Base-by-base conservation (phyloP, 2,329 filamentous ascomycete species). In the Fusarium nelsonii region DNA sequence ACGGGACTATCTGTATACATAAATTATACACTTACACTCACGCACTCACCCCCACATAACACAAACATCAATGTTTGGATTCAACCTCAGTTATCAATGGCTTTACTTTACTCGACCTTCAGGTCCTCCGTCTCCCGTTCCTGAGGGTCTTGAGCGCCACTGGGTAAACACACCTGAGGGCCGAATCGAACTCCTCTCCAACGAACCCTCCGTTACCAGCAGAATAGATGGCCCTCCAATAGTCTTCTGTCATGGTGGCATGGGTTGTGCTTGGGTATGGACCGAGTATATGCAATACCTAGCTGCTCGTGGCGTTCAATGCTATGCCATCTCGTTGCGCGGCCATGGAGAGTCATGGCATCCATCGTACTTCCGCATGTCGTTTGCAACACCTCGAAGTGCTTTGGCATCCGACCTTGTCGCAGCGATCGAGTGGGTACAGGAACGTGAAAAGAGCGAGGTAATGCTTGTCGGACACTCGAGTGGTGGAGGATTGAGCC, bases 161-260 rank as follows among this genome's bases (percentile, higher is more conserved):
- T 84, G 80, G 73, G 75, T 86, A 52, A 64, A 76, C 18, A 85
- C 84, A 0, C 73, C 80, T 4, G 76, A 75, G 4, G 84, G 85
- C 3, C 75, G 78, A 4, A 76, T 87, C n/a, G 85, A 87, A 70
- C 71, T 87, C 4, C 80, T 88, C 30, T 79, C 78, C 58, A 81
- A 81, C n/a, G 68, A 74, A 15, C 79, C 81, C 2, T 54, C 68
- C 3, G 64, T 59, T 20, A 52, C 63, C 6, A 45, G 44, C 8
- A 52, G 41, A 39, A 39, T 54, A 4, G 57, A 62, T 26, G 70
- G 54, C 40, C 40, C 79, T 11, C 81, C 83, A 3, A 73, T 87
- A 14, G 81, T 87, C 76, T 86, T 87, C 75, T 77, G 82, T 34
- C 85, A 88, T 65, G 85, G 85, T 39, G 84, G 84, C 49, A 86